Evolutionary conservation across 495 filamentous ascomycete genomes (phyloP), one percentile per base, ranked within the genome.

Genomic region (Xylaria palmicola): DNA sequence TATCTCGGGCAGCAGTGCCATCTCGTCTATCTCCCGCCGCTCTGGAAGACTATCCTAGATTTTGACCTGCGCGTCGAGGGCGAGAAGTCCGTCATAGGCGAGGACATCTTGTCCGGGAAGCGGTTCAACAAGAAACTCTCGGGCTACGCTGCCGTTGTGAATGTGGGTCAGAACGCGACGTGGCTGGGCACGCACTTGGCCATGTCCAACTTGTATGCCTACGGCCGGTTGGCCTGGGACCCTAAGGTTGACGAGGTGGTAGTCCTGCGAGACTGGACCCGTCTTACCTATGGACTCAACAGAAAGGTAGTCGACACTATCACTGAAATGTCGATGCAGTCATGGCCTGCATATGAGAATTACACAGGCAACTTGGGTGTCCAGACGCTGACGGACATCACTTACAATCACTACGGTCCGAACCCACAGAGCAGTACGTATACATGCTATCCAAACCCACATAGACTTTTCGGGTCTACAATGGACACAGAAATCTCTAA

Each of bases 201-300:
- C 51, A 86, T 90, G 82, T 88, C 87, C 1, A 91, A 90, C 71
- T 72, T 91, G 5, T 91, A 89, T 63, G 86, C 86, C 3, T 91
- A 85, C 64, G 88, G 88, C 12, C 77, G 80, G 12, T 59, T 89
- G 20, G 85, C 87, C 0, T 91, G 88, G 87, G 71, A 86, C 57
- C 81, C 87, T 0, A 68, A 74, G 0, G 62, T 65, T 0, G 77
- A 83, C 40, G 67, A 78, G 32, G 64, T 60, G 2, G 66, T 63
- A 0, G 74, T 90, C 1, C 71, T 90, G 1, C 69, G 85, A 62
- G 84, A 88, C 59, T 91, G 88, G 88, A 85, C 78, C 26, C 77
- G 79, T 6, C 75, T 91, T 4, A 91, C 87, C 1, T 91, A 89
- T 52, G 77, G 83, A 6, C 65, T 75, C 10, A 77, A 87, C 57